Evolutionary conservation across 2,329 filamentous ascomycete species (phyloP), one percentile per base, ranked within the genome.

Genomic region (Seiridium cupressi): DNA sequence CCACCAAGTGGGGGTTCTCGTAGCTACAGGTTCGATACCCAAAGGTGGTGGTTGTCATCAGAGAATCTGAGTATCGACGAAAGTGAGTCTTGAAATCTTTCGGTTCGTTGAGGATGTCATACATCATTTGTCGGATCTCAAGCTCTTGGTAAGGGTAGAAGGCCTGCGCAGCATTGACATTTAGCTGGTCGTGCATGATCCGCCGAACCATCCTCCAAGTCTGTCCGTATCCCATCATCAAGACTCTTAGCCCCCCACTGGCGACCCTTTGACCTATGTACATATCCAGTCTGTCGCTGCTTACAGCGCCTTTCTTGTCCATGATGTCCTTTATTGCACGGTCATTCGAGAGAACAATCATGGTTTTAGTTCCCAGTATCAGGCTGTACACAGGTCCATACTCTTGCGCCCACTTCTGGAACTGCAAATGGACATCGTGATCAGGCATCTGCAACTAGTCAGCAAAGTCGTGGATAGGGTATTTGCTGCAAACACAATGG

Each of bases 131-230:
- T 64, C 80, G 82, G 68, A 80, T 83, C 66, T 86, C 83, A 3
- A 85, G 73, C 48, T 81, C 76, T 63, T 86, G 83, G 63, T 85
- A 86, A 1, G 80, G 77, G 2, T 84, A 74, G 60, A 86, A 87
- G 7, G 72, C 70, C 58, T 74, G 75, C 3, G 80, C 76, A 1
- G 76, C 73, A 0, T 71, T 76, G 54, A 80, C 67, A 62, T 83
- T 81, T 31, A 84, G 76, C 1, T 82, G 72, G 1, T 69, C 71
- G 64, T 84, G 81, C 3, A 77, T 63, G 63, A 77, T 68, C 58
- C 73, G 75, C 13, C 74, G 71, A 31, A 72, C 65, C 66, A 70
- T 69, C 8, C 71, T 66, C 73, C 73, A 76, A 38, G 57, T 7
- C 6, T 10, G 48, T 48, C 3, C 1, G 42, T 34, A 40, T 62